A percentile compares a stretch with the other conserved stretches of the same genome.
These are phyloP conservation scores for Fusarium humuli DNA, from an alignment of 2,329 filamentous ascomycete species.

Conservation along the genomic window DNA sequence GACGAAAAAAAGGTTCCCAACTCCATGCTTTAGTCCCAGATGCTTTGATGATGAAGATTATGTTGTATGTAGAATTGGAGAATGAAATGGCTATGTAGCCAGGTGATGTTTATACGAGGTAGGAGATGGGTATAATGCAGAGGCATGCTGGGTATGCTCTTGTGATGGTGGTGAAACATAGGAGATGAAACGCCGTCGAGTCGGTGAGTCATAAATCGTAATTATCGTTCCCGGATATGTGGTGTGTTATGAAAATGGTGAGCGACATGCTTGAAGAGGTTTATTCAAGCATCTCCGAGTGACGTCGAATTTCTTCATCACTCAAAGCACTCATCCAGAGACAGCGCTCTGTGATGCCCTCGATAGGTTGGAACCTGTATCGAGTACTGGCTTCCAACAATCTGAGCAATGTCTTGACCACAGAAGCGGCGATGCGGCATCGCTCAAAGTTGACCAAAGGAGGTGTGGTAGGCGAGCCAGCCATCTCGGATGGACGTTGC, in stretches of 20 bases:
- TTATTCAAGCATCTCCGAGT: conserved; percentile 63
- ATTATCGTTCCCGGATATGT: conserved; percentile 24
- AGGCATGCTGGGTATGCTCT: conserved; percentile 39
- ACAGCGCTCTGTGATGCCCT: conserved; percentile 81
- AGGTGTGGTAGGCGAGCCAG: conserved; percentile 72
- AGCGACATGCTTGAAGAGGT: neutral
- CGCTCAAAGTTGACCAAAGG: conserved; percentile 86
- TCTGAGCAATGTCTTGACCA: conserved; percentile 82
- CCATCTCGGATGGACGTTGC: conserved; percentile 80
- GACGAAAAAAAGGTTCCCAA: conserved; percentile 38
- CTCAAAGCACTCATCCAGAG: conserved; percentile 85
- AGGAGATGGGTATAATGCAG: conserved; percentile 34
- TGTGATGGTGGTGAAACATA: conserved; percentile 35
- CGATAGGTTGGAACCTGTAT: conserved; percentile 79
- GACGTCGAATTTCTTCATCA: conserved; percentile 77
- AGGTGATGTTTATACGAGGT: conserved; percentile 7
- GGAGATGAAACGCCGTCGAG: conserved; percentile 34
- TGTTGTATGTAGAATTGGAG: conserved; percentile 14
- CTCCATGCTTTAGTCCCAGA: conserved; percentile 45
- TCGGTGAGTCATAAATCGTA: conserved; percentile 41
- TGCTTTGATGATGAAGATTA: conserved; percentile 37
- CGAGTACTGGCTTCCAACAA: conserved; percentile 82
- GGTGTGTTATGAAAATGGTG: conserved; percentile 2
- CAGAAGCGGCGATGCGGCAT: conserved; percentile 78
- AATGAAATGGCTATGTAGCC: conserved; percentile 1